phyloP scores from a whole-genome alignment of 2,329 filamentous ascomycete species.

The Diaporthe sp. region DNA sequence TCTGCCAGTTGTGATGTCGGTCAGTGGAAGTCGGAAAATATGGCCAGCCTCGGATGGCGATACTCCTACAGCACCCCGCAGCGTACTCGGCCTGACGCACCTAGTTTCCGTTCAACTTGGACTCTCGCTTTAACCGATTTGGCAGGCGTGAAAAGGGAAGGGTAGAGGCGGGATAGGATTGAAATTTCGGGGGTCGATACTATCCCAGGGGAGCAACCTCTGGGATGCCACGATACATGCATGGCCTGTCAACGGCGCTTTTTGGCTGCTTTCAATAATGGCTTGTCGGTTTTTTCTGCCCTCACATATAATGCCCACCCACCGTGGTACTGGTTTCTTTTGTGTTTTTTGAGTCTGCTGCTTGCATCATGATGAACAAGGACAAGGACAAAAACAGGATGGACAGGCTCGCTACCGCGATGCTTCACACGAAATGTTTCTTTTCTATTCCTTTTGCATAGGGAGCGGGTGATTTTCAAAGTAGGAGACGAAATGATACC shows the following conservation, averaged over 20 bases:
- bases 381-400: constrained; percentile 28
- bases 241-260: constrained; percentile 24
- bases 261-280: constrained; percentile 25
- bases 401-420: constrained; percentile 21
- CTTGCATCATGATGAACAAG: constrained; percentile 35
- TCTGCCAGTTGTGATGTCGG: not conserved
- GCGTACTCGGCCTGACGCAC: not conserved
- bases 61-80: not conserved
- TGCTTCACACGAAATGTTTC: constrained; percentile 32
- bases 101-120: not conserved
- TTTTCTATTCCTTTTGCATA: constrained; percentile 33
- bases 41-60: not conserved
- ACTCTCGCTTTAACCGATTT: not conserved
- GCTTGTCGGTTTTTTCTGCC: constrained; percentile 18
- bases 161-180: not conserved
- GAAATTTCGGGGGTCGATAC: not conserved
- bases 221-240: constrained; percentile 26
- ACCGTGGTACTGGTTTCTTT: constrained; percentile 18
- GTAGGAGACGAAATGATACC: constrained; percentile 33
- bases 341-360: constrained; percentile 22
- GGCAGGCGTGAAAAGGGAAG: not conserved
- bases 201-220: not conserved
- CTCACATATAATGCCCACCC: constrained; percentile 29
- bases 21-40: not conserved
- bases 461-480: constrained; percentile 34